phyloP scores from a whole-genome alignment of 768 basidiomycete genomes.

The Chalciporus pseudorubinellus region DNA sequence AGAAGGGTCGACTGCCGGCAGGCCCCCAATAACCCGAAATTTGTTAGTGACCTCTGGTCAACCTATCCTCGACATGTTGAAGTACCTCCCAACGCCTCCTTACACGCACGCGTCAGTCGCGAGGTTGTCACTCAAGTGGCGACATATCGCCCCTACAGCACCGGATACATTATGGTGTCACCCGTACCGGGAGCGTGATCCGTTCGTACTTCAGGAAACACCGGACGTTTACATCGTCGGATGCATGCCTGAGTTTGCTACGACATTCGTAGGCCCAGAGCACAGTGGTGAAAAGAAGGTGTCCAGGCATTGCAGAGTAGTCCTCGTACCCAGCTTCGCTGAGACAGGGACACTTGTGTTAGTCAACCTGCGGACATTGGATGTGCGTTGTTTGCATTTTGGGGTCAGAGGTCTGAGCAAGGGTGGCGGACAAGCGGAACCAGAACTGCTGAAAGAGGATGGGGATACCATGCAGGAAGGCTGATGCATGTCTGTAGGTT shows the following conservation, averaged over 20 bases:
- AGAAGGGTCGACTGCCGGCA: conserved; percentile 15
- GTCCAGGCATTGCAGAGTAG: conserved; percentile 56
- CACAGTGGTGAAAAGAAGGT: conserved; percentile 25
- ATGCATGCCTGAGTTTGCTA: conserved; percentile 81
- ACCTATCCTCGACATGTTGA: conserved; percentile 91
- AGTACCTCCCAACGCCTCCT: conserved; percentile 76
- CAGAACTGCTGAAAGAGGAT: conserved; percentile 2
- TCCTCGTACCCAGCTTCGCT: conserved; percentile 80
- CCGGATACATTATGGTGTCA: conserved; percentile 99
- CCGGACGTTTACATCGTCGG: conserved; percentile 94
- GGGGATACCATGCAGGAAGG: conserved; percentile 23
- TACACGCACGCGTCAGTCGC: conserved; percentile 73
- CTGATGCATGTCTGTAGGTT: conserved; percentile 12
- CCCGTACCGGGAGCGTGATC: conserved; percentile 83
- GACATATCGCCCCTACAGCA: conserved; percentile 97
- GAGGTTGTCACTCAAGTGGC: conserved; percentile 81
- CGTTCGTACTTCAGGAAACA: conserved; percentile 82
- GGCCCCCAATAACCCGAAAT: conserved; percentile 43
- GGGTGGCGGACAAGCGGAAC: conserved; percentile 13
- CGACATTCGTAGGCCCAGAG: conserved; percentile 55
- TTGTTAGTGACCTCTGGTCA: conserved; percentile 90
- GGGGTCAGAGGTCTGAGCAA: conserved; percentile 39
- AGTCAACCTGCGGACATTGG: conserved; percentile 75
- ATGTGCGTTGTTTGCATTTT: conserved; percentile 61
- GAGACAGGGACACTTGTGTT: conserved; percentile 77